Percentiles rank a stretch among this genome's conserved stretches.
phyloP scores from a whole-genome alignment of 2,329 filamentous ascomycete species.

The Sarocladium kiliense region DNA sequence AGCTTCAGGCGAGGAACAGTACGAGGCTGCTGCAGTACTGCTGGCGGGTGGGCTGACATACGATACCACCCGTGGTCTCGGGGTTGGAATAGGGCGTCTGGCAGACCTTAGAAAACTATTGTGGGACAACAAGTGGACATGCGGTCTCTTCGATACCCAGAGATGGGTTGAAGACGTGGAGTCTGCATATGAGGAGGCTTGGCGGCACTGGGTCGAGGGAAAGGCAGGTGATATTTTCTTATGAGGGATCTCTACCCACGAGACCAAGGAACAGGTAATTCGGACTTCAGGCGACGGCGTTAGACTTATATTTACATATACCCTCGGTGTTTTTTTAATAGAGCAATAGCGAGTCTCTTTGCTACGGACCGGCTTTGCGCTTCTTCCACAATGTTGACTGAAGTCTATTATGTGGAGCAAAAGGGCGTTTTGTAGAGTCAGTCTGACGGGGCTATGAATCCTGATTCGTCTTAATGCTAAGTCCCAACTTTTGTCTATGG shows the following conservation, averaged over 20 bases:
- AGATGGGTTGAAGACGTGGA: conserved; percentile 91
- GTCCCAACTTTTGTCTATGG: too few species aligned
- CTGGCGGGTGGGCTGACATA: conserved; percentile 64
- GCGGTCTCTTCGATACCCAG: conserved; percentile 83
- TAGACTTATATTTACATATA: background rate
- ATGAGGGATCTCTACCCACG: conserved; percentile 16
- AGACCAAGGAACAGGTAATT: background rate
- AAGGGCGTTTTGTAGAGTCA: too few species aligned
- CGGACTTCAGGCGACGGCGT: background rate
- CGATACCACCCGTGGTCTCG: conserved; percentile 36
- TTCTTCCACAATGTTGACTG: background rate
- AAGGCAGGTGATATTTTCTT: conserved; percentile 93
- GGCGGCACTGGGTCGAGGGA: conserved; percentile 80
- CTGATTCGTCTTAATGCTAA: too few species aligned
- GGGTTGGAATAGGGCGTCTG: conserved; percentile 61
- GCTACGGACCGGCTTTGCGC: background rate
- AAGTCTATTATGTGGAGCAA: too few species aligned
- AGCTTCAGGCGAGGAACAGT: conserved; percentile 71
- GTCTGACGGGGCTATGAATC: background rate
- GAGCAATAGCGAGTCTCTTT: background rate
- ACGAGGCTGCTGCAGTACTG: conserved; percentile 70
- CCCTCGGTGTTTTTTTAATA: background rate
- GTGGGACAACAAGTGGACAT: conserved; percentile 79
- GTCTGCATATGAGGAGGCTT: conserved; percentile 80
- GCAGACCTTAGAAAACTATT: conserved; percentile 74